A percentile compares a stretch with the other conserved stretches of the same genome.
phyloP scores from a whole-genome alignment of 2,329 filamentous ascomycete genomes.

The Fonsecaea multimorphosa region DNA sequence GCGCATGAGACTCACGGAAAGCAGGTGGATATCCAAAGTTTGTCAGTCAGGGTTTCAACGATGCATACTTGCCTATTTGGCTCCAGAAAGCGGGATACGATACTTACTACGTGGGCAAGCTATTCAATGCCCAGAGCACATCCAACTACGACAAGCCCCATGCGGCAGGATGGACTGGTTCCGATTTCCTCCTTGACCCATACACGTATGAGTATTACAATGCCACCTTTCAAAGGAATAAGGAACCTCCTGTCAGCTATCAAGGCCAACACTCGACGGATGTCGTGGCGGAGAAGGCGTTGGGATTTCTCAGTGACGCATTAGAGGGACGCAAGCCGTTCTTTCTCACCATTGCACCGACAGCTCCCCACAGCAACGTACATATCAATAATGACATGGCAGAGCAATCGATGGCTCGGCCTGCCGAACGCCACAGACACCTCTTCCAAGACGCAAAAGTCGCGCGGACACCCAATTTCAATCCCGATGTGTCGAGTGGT shows the following conservation, averaged over 20 bases:
- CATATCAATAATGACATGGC: slow-evolving; percentile 41
- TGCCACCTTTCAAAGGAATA: slow-evolving; percentile 66
- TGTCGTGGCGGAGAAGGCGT: slow-evolving; percentile 64
- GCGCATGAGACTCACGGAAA: slow-evolving; percentile 3
- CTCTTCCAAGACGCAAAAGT: slow-evolving; percentile 66
- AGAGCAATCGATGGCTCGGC: slow-evolving; percentile 41
- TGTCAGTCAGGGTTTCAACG: slow-evolving; percentile 57
- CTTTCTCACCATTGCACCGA: slow-evolving; percentile 70
- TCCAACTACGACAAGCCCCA: slow-evolving; percentile 55
- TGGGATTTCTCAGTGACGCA: slow-evolving; percentile 67
- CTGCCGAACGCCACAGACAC: slow-evolving; percentile 65
- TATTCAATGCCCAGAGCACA: slow-evolving; percentile 59
- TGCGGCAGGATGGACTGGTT: slow-evolving; percentile 48
- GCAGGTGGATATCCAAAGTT: slow-evolving; percentile 58
- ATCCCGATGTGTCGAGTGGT: slow-evolving; percentile 62
- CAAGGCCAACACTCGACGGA: slow-evolving; percentile 64
- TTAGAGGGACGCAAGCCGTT: slow-evolving; percentile 63
- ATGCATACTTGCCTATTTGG: slow-evolving; percentile 59
- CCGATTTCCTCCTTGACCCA: slow-evolving; percentile 53
- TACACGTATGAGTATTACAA: slow-evolving; percentile 72
- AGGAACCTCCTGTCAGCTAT: slow-evolving; percentile 60
- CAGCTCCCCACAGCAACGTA: slow-evolving; percentile 69
- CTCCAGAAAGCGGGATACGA: slow-evolving; percentile 59
- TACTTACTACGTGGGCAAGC: slow-evolving; percentile 62
- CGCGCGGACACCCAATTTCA: slow-evolving; percentile 69